Evolutionary conservation across 1,284 basidiomycete species (phyloP).

Genomic region (Rhizopogon parksii): DNA sequence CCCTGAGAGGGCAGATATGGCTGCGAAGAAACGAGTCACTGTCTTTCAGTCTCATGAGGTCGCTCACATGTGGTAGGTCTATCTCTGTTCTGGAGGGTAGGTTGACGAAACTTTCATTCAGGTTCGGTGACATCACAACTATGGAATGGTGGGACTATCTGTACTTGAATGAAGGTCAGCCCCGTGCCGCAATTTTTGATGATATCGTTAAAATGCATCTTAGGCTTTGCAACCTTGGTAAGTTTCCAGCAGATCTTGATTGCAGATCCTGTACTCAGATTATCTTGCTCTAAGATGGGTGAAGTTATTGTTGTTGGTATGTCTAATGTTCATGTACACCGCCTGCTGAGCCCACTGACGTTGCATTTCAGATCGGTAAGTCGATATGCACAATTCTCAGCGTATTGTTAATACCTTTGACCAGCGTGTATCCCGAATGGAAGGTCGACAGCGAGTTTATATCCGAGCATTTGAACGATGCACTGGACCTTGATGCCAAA

Average conservation of each 20-base stretch:
- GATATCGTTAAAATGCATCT: constrained; percentile 20
- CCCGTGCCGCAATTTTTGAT: neutral
- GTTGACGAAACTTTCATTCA: constrained; percentile 13
- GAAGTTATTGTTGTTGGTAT: constrained; percentile 85
- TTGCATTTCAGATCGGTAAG: neutral
- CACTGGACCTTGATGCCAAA: constrained; percentile 82
- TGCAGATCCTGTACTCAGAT: neutral
- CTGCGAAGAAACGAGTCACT: constrained; percentile 77
- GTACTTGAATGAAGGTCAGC: constrained; percentile 72
- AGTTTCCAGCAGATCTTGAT: constrained; percentile 18
- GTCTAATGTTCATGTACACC: constrained; percentile 4
- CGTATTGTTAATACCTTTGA: neutral
- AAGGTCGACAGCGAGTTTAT: constrained; percentile 68
- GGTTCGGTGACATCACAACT: constrained; percentile 89
- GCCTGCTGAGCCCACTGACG: neutral
- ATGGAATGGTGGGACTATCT: constrained; percentile 95
- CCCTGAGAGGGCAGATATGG: constrained; percentile 67
- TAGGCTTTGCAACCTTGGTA: constrained; percentile 82
- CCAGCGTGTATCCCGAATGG: constrained; percentile 74
- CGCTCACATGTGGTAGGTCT: constrained; percentile 73
- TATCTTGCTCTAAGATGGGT: constrained; percentile 54
- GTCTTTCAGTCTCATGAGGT: constrained; percentile 80
- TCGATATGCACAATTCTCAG: neutral
- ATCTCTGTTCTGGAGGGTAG: constrained; percentile 3
- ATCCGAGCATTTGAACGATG: constrained; percentile 51